Conservation (phyloP, 148 eudicot genomes). For the Agrostemma githago region DNA sequence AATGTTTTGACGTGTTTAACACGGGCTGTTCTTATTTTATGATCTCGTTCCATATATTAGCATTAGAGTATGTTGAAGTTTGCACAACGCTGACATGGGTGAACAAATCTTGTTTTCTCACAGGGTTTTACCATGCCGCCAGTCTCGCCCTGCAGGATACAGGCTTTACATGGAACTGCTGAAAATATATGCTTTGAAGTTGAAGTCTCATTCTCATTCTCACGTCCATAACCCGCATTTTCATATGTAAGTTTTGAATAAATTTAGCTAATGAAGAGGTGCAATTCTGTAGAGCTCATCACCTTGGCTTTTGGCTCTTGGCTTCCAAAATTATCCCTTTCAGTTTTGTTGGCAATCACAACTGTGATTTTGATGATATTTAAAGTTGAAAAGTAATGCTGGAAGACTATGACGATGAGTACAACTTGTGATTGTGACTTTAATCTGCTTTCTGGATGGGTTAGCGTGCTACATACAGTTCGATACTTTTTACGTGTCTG, state of each 20-base stretch:
- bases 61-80: slow-evolving; percentile 1
- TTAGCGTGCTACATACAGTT: not conserved
- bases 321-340: not conserved
- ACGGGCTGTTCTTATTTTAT: not conserved
- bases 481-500: not conserved
- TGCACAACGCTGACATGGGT: not conserved
- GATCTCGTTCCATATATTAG: not conserved
- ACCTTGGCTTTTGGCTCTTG: not conserved
- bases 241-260: slow-evolving; percentile 53
- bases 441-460: not conserved
- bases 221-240: slow-evolving; percentile 39
- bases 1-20: not conserved
- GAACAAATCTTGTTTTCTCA: slow-evolving; percentile 5
- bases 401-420: not conserved
- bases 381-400: not conserved
- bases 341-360: not conserved
- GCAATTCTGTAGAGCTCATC: not conserved
- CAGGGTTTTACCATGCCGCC: slow-evolving; percentile 85
- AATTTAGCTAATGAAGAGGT: not conserved
- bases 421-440: not conserved
- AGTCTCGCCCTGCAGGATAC: slow-evolving; percentile 65
- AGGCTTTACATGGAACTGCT: slow-evolving; percentile 92
- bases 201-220: slow-evolving; percentile 38
- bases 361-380: not conserved
- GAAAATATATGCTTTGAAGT: slow-evolving; percentile 52